These are phyloP conservation scores for Astrothelium macrocarpum DNA, from an alignment of 495 filamentous ascomycete genomes.

Conservation along the genomic window DNA sequence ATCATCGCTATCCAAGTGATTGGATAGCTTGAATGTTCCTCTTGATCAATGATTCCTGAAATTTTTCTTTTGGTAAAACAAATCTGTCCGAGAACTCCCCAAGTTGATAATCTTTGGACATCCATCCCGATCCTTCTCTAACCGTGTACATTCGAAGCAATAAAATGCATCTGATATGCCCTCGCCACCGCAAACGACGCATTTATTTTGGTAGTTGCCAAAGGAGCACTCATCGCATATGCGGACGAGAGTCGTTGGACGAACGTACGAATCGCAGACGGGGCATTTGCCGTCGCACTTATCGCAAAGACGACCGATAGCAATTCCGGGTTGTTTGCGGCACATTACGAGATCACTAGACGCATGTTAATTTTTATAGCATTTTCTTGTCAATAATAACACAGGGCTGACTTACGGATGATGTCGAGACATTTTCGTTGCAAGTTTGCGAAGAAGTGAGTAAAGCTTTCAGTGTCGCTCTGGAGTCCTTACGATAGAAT, in stretches of 20 bases:
- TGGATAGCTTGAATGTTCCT: not conserved
- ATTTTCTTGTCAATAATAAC: not conserved
- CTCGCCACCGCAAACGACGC: slow-evolving; percentile 96
- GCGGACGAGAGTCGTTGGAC: slow-evolving; percentile 89
- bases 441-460: not conserved
- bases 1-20: too few relatives aligned
- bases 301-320: slow-evolving; percentile 97
- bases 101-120: slow-evolving; percentile 99
- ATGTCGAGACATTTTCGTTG: slow-evolving; percentile 59
- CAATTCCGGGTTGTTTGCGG: slow-evolving; percentile 96
- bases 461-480: not conserved
- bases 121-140: slow-evolving; percentile 95
- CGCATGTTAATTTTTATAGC: slow-evolving; percentile 28
- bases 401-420: slow-evolving; percentile 50
- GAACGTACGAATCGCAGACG: slow-evolving; percentile 97
- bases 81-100: slow-evolving; percentile 87
- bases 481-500: not conserved
- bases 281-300: slow-evolving; percentile 99
- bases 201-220: slow-evolving; percentile 99
- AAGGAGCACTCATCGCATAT: slow-evolving; percentile 99
- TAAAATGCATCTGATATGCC: slow-evolving; percentile 99
- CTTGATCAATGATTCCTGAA: slow-evolving; percentile 24
- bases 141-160: slow-evolving; percentile 95
- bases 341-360: slow-evolving; percentile 96
- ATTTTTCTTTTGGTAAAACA: slow-evolving; percentile 73